Evolutionary conservation across 2,329 filamentous ascomycete species (phyloP), one percentile per base, ranked within the genome.

Genomic region (Exophiala oligosperma): DNA sequence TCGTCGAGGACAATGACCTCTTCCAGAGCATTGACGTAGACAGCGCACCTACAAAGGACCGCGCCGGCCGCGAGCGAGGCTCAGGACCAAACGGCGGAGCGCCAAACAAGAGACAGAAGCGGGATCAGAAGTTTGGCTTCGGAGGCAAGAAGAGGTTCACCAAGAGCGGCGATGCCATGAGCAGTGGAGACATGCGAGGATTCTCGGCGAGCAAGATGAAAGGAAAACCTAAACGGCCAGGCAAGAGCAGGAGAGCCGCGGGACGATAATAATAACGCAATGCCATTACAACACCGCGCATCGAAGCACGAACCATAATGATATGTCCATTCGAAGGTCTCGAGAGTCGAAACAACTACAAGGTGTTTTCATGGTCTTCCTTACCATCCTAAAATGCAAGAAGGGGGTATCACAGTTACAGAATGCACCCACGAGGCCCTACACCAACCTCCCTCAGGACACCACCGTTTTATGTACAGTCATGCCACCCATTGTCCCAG

Each of bases 51-150:
- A 71, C 69, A 69, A 76, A 66, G 69, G 70, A 65, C 67, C 66
- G 41, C 70, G 67, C 52, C 59, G 37, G 67, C 68, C 53, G 68
- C 67, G 74, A 76, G 67, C 75, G 76, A 56, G 74, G 74, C 28
- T 69, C 69, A 44, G 57, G 55, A 11, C 24, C 64, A 21, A 64
- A 60, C 40, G 69, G 73, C 40, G 69, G 73, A 35, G 7, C 32
- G 6, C 32, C 32, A 9, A 35, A 35, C 63, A 97, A 97, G 81
- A 88, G 94, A 60, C 84, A 89, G 73, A 96, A 96, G 86, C 96
- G 95, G 80, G 88, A 99, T 72, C 84, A 90, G 65, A 97, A 96
- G 79, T 97, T 88, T 73, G 94, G 94, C 24, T 96, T 93, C 70
- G 94, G 94, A 60, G 94, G 94, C 68, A 97, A 96, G 85, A 99